These are phyloP conservation scores for Populus ilicifolia DNA, from an alignment of 345 rosid species.

Conservation along the genomic window DNA sequence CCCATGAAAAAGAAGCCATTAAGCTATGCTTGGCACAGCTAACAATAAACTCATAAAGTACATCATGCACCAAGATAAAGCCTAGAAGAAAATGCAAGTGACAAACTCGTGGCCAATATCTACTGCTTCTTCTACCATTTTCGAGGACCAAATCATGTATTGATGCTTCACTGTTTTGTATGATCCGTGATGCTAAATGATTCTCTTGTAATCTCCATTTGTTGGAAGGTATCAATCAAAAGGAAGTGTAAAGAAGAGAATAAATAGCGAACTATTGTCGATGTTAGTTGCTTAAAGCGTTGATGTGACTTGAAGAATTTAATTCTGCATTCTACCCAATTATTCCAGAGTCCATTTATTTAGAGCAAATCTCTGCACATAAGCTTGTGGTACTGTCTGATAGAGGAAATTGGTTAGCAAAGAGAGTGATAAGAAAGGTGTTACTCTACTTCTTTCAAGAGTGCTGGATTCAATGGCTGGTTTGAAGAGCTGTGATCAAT, in stretches of 20 bases:
- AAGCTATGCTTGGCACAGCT: neutral
- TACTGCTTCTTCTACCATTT: neutral
- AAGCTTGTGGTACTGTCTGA: neutral
- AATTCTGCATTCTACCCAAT: conserved; percentile 52
- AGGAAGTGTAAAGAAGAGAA: conserved; percentile 6
- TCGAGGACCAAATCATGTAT: conserved; percentile 15
- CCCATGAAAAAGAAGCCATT: conserved; percentile 18
- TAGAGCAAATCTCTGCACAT: conserved; percentile 1
- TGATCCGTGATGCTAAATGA: conserved; percentile 12
- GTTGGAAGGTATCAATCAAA: conserved; percentile 8
- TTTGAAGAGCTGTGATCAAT: conserved; percentile 20
- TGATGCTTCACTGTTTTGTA: conserved; percentile 19
- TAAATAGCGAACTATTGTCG: conserved; percentile 15
- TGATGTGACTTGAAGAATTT: conserved; percentile 53
- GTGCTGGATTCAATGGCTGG: conserved; percentile 8
- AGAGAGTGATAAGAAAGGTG: neutral
- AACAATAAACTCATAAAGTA: neutral
- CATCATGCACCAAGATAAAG: neutral
- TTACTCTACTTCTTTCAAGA: neutral
- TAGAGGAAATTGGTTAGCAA: neutral
- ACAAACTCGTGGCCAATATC: conserved; percentile 13
- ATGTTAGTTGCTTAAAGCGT: conserved; percentile 37
- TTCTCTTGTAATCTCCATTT: conserved; percentile 13
- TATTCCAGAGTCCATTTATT: conserved; percentile 25
- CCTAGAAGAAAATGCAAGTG: conserved; percentile 1